phyloP scores from a whole-genome alignment of 106 monocot genomes.

The Phalaenopsis aphrodite region DNA sequence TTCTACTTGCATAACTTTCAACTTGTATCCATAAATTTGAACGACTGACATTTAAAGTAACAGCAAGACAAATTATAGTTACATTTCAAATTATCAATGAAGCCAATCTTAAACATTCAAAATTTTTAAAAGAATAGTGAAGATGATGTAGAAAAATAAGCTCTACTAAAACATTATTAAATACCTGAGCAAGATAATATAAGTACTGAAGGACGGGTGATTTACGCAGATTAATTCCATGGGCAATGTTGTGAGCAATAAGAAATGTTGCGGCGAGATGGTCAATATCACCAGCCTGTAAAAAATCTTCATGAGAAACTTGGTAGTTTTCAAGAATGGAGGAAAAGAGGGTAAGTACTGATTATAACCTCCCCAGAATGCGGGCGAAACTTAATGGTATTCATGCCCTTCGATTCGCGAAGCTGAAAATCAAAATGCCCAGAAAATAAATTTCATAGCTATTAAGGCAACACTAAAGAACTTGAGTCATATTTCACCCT shows the following conservation, averaged over 20 bases:
- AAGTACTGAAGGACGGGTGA: conserved; percentile 96
- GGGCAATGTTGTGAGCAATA: conserved; percentile 71
- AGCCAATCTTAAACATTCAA: too few relatives aligned
- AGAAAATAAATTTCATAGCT: not conserved
- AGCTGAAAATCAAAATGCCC: conserved; percentile 35
- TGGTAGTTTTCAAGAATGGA: not conserved
- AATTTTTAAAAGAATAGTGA: too few relatives aligned
- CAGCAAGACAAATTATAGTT: too few relatives aligned
- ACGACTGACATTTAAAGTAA: too few relatives aligned
- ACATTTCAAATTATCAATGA: too few relatives aligned
- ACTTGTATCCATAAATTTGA: too few relatives aligned
- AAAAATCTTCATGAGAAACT: conserved; percentile 8
- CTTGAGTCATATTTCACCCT: not conserved
- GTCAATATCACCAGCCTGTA: conserved; percentile 92
- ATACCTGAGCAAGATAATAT: conserved; percentile 97
- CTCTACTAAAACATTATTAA: not conserved
- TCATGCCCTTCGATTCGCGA: conserved; percentile 96
- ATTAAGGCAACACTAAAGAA: not conserved
- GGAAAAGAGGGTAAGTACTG: not conserved
- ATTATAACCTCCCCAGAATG: conserved; percentile 86
- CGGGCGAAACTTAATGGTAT: conserved; percentile 94
- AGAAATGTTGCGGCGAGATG: conserved; percentile 98
- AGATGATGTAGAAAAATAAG: too few relatives aligned
- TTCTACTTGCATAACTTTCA: too few relatives aligned
- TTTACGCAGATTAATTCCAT: conserved; percentile 89